Percentiles rank a stretch among this genome's conserved stretches.
Evolutionary conservation across 768 basidiomycete genomes (phyloP).

Genomic region (Russula dissimulans): DNA sequence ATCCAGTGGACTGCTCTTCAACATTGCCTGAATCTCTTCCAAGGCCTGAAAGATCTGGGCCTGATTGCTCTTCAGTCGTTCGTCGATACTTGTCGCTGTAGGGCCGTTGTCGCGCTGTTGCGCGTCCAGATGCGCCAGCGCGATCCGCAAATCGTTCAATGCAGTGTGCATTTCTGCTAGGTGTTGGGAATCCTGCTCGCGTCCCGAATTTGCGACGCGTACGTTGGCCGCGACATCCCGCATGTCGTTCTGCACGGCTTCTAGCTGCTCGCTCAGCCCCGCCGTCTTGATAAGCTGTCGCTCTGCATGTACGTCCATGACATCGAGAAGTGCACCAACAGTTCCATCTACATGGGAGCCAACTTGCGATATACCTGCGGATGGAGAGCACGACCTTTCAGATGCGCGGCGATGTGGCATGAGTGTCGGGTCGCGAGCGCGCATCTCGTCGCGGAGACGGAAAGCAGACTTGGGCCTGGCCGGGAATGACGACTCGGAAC

Average conservation of each 20-base stretch:
- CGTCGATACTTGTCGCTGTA: neutral
- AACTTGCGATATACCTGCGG: neutral
- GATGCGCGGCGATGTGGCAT: neutral
- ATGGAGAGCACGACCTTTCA: neutral
- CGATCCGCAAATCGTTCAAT: conserved; percentile 5
- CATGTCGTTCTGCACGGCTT: conserved; percentile 12
- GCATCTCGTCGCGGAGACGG: conserved; percentile 19
- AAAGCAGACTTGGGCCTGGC: conserved; percentile 18
- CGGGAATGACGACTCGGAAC: neutral
- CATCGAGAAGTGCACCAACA: conserved; percentile 9
- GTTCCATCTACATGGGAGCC: conserved; percentile 5
- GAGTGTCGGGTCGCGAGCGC: neutral
- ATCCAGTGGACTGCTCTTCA: conserved; percentile 33
- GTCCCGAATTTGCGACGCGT: conserved; percentile 9
- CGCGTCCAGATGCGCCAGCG: neutral
- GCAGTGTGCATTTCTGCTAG: conserved; percentile 17
- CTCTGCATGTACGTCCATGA: conserved; percentile 18
- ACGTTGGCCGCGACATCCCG: conserved; percentile 3
- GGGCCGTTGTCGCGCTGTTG: neutral
- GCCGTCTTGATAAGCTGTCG: conserved; percentile 17
- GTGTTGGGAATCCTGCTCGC: conserved; percentile 6
- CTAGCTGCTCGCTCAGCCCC: conserved; percentile 4
- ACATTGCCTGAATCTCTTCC: conserved; percentile 32
- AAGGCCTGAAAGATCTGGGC: conserved; percentile 19
- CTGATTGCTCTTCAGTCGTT: neutral